These are phyloP conservation scores for Symbiodinium pilosum DNA, from an alignment of 73 alveolate species.

Conservation along the genomic window DNA sequence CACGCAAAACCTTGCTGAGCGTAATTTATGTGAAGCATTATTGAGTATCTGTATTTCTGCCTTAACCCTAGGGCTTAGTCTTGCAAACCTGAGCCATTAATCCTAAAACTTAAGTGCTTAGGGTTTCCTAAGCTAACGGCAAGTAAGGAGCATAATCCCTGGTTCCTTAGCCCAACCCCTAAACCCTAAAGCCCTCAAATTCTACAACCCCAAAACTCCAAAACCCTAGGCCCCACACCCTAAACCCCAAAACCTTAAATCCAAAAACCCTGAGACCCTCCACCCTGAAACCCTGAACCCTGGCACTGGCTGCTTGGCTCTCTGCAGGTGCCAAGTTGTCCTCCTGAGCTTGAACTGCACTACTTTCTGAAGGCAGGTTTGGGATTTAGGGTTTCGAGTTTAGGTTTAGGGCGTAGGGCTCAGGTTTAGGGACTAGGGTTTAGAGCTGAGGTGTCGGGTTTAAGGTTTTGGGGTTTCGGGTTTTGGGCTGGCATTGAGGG, in stretches of 20 bases:
- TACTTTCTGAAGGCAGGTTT: constrained; percentile 34
- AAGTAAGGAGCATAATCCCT: background rate
- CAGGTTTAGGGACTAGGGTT: background rate
- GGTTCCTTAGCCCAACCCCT: too few species aligned
- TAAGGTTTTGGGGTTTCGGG: background rate
- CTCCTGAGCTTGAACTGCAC: constrained; percentile 46
- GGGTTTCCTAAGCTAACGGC: background rate
- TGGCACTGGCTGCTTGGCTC: background rate
- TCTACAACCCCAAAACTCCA: too few species aligned
- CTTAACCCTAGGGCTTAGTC: too few species aligned
- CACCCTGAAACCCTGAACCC: background rate
- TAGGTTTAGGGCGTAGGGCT: background rate
- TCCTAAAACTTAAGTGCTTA: too few species aligned
- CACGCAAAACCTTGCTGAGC: too few species aligned
- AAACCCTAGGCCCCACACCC: background rate
- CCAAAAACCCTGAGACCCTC: background rate
- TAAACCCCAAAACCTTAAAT: background rate
- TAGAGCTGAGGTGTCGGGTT: background rate
- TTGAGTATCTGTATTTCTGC: too few species aligned
- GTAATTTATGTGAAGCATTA: too few species aligned
- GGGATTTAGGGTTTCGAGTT: background rate
- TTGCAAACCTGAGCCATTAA: too few species aligned
- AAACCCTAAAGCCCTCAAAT: too few species aligned
- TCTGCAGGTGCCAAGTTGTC: constrained; percentile 53
- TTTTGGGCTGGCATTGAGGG: background rate